Evolutionary conservation across 306 rosid genomes (phyloP).

Genomic region (Malus sylvestris): DNA sequence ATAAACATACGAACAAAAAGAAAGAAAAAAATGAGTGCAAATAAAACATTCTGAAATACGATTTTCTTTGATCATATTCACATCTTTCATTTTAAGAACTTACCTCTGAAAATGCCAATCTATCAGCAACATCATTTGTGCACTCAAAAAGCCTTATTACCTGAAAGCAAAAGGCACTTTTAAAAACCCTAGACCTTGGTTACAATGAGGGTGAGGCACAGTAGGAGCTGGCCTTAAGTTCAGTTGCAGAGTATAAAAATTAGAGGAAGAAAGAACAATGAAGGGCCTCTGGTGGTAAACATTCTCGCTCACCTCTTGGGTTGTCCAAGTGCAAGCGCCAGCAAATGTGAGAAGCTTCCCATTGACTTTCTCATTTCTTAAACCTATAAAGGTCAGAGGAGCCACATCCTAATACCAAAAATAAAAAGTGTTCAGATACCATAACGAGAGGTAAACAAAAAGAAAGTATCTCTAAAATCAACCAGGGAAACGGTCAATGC

Average conservation of each 20-base stretch:
- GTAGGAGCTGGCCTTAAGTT: neutral
- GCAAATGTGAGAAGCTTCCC: constrained; percentile 89
- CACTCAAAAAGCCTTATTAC: constrained; percentile 88
- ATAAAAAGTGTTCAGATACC: neutral
- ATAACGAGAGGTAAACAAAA: neutral
- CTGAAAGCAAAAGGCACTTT: constrained; percentile 29
- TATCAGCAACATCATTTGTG: constrained; percentile 96
- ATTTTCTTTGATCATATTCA: no score
- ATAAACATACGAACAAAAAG: no score
- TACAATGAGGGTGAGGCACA: neutral
- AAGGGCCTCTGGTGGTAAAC: neutral
- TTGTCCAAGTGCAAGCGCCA: constrained; percentile 97
- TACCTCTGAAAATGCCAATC: constrained; percentile 96
- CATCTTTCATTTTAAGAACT: neutral
- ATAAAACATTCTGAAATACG: no score
- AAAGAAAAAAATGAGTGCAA: no score
- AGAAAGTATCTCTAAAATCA: neutral
- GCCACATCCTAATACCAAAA: constrained; percentile 64
- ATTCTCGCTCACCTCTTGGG: constrained; percentile 63
- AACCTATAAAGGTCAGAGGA: constrained; percentile 74
- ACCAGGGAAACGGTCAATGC: neutral
- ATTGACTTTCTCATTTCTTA: constrained; percentile 65
- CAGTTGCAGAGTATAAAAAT: neutral
- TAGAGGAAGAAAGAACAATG: neutral
- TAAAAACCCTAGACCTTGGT: neutral